Base-by-base conservation (phyloP, 768 basidiomycete species). In the Trametes gibbosa region DNA sequence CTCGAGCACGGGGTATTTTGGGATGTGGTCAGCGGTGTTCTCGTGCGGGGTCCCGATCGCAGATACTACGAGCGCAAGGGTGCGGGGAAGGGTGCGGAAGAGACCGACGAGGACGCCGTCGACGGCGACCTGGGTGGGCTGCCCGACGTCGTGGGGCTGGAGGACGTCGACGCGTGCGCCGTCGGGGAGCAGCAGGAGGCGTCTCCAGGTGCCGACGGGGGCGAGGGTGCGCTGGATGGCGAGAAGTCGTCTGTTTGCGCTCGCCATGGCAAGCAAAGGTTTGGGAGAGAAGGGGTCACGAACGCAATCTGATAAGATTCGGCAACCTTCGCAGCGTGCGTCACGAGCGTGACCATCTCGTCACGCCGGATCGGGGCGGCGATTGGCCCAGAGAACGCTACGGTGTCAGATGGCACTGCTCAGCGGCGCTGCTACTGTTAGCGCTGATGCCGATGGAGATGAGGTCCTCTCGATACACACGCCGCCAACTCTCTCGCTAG, bases 1-100 rank as follows among this genome's bases (percentile, higher is more conserved):
- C 58, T 65, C 64, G 39, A 65, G 61, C 6, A 65, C 35, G 35
- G 57, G 50, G 54, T 48, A 61, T 32, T 57, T 58, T 4, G 63
- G 63, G 25, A 64, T 49, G 52, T 64, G 63, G 16, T 61, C 53
- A 35, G 56, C 60, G 45, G 13, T 50, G 19, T 55, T 54, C 32
- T 64, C 59, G 48, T 58, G 52, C 8, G 52, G 56, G 6, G 63
- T 64, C 45, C 60, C 63, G 23, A 64, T 37, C n/a, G 59, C 56
- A 3, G 63, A 61, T 17, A 64, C 50, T 43, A 61, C 56, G 29
- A 64, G 60, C 25, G 55, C 50, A 24, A 64, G 57, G 13, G 56
- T 50, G 23, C 57, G 56, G 19, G 63, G 63, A 17, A 64, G 60
- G 29, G 49, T 53, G 27, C 60, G 63, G 41, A 59, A 64, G 50